Evolutionary conservation across 768 basidiomycete species (phyloP).

Genomic region (Tephrocybe rancida): DNA sequence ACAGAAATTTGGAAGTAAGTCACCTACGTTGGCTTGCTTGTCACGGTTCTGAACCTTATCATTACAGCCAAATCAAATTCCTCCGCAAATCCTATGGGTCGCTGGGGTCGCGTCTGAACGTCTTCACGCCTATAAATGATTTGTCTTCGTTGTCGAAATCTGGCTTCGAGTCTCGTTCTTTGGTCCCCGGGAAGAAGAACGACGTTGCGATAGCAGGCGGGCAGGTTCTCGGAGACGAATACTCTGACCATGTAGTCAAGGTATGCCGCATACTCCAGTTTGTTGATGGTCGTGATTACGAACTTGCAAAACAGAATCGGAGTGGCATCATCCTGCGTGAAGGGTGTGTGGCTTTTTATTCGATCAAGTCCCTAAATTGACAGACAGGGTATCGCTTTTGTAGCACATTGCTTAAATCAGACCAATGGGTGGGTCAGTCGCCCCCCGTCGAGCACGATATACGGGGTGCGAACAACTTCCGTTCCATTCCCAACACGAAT

Average conservation of each 20-base stretch:
- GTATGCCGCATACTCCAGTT: constrained; percentile 33
- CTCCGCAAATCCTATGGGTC: constrained; percentile 82
- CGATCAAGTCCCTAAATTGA: neutral
- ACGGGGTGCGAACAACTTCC: constrained; percentile 94
- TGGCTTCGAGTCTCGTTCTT: constrained; percentile 54
- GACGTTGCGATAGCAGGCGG: constrained; percentile 78
- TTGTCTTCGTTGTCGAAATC: constrained; percentile 80
- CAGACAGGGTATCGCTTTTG: neutral
- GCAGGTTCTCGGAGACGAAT: constrained; percentile 91
- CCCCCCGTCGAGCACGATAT: constrained; percentile 66
- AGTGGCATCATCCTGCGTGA: constrained; percentile 93
- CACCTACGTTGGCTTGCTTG: neutral
- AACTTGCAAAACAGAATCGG: constrained; percentile 59
- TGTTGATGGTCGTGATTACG: neutral
- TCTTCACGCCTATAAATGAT: constrained; percentile 93
- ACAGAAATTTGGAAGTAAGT: constrained; percentile 94
- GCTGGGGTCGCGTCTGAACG: constrained; percentile 76
- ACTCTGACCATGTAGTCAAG: constrained; percentile 91
- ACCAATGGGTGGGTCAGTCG: constrained; percentile 85
- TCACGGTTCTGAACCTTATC: neutral
- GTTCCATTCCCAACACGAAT: constrained; percentile 75
- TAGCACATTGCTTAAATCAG: constrained; percentile 89
- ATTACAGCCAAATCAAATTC: constrained; percentile 77
- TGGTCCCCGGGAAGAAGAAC: constrained; percentile 71
- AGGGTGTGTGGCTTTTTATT: constrained; percentile 46